These are phyloP conservation scores for Grosmannia penicillata DNA, from an alignment of 2,329 filamentous ascomycete genomes.

Conservation along the genomic window DNA sequence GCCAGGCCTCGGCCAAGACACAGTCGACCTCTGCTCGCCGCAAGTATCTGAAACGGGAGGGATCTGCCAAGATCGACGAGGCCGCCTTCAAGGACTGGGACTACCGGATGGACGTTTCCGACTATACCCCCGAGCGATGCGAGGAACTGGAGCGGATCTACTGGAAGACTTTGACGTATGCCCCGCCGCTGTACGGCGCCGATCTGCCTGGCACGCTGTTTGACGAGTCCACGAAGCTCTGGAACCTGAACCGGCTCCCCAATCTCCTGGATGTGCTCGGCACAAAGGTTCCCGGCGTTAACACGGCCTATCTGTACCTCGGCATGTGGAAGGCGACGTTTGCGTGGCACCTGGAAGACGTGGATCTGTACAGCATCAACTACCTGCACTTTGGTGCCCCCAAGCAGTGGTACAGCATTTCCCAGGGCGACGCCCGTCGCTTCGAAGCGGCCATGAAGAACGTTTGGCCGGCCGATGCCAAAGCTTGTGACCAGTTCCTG, in stretches of 20 bases:
- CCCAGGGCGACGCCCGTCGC: conserved; percentile 79
- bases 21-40: conserved; percentile 75
- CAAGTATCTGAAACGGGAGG: conserved; percentile 70
- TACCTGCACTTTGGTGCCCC: conserved; percentile 97
- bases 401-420: conserved; percentile 99
- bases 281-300: conserved; percentile 91
- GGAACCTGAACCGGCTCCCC: conserved; percentile 91
- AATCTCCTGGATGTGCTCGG: conserved; percentile 90
- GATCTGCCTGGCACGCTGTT: conserved; percentile 95
- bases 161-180: conserved; percentile 95
- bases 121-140: conserved; percentile 82
- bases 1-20: conserved; percentile 40
- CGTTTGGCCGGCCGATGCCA: conserved; percentile 89
- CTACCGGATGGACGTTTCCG: conserved; percentile 74
- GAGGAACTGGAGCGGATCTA: conserved; percentile 89
- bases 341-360: conserved; percentile 96
- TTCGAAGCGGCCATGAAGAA: conserved; percentile 94
- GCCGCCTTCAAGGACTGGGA: conserved; percentile 83
- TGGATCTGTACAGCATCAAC: conserved; percentile 98
- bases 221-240: conserved; percentile 65
- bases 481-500: conserved; percentile 89
- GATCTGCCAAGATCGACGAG: conserved; percentile 70
- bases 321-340: conserved; percentile 99
- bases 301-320: conserved; percentile 92
- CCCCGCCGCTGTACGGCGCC: conserved; percentile 85